Evolutionary conservation across 148 eudicot species (phyloP).

Genomic region (Pouteria glomerata): DNA sequence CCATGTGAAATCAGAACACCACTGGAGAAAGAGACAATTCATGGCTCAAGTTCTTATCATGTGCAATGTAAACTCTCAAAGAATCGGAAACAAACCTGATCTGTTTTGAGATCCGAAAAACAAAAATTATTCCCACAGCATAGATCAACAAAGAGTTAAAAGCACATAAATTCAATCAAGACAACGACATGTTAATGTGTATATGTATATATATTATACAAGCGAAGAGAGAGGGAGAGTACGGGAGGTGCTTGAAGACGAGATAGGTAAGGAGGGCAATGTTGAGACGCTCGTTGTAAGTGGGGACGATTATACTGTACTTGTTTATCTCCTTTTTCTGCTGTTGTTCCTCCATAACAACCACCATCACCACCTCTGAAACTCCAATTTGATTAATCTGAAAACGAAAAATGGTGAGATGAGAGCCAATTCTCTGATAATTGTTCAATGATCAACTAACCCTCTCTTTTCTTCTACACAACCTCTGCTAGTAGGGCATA

Average conservation of each 20-base stretch:
- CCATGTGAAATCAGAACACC: background rate
- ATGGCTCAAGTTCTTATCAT: background rate
- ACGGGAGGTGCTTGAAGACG: conserved; percentile 75
- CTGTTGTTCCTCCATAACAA: too few species aligned
- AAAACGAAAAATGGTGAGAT: background rate
- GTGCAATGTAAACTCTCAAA: background rate
- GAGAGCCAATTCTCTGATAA: background rate
- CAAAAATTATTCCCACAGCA: background rate
- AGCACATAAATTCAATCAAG: background rate
- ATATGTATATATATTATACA: too few species aligned
- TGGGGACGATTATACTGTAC: conserved; percentile 74
- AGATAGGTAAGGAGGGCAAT: conserved; percentile 76
- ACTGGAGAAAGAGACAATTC: background rate
- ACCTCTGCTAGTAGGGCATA: background rate
- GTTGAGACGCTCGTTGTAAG: conserved; percentile 92
- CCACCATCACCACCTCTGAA: conserved; percentile 14
- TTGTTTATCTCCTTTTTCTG: conserved; percentile 33
- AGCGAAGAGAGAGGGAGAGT: background rate
- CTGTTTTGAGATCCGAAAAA: background rate
- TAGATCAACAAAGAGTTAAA: conserved; percentile 2
- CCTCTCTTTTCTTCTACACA: background rate
- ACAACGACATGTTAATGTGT: background rate
- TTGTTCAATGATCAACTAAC: too few species aligned
- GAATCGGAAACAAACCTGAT: background rate
- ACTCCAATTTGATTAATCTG: background rate